These are phyloP conservation scores for Leishmania mexicana DNA, from an alignment of 208 protist genomes.

Conservation along the genomic window DNA sequence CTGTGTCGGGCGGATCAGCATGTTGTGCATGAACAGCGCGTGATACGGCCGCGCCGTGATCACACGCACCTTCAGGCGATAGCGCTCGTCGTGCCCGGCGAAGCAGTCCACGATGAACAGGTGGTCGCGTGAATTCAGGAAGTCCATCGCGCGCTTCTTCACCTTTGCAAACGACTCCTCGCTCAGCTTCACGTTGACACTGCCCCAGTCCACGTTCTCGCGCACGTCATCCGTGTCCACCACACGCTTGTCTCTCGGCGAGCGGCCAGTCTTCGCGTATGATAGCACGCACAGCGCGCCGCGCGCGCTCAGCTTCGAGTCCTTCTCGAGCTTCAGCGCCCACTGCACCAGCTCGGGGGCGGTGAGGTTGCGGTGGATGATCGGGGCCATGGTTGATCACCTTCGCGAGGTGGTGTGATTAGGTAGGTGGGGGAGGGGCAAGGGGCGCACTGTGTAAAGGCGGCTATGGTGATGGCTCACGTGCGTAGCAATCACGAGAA, in stretches of 20 bases:
- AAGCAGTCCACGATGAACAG: conserved; percentile 96
- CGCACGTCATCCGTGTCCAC: conserved; percentile 73
- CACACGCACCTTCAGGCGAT: conserved; percentile 94
- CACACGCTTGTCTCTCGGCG: conserved; percentile 94
- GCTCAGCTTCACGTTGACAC: conserved; percentile 92
- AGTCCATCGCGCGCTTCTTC: conserved; percentile 91
- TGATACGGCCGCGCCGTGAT: conserved; percentile 94
- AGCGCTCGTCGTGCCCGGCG: conserved; percentile 92
- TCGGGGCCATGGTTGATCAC: conserved; percentile 22
- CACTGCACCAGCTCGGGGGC: conserved; percentile 53
- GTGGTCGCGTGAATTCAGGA: conserved; percentile 90
- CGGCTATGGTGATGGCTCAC: background rate
- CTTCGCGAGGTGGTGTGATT: background rate
- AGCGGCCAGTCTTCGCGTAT: conserved; percentile 93
- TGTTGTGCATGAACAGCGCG: conserved; percentile 97
- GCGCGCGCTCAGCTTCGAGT: conserved; percentile 72
- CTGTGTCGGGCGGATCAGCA: conserved; percentile 94
- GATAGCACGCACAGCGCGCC: conserved; percentile 87
- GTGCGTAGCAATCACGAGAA: background rate
- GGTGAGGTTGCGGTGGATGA: conserved; percentile 56
- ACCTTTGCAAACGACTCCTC: conserved; percentile 93
- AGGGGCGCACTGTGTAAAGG: background rate
- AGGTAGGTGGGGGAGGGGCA: background rate
- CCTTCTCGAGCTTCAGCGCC: conserved; percentile 73
- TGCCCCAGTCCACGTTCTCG: conserved; percentile 94